These are phyloP conservation scores for Conticribra guillardii DNA, from an alignment of 108 stramenopile genomes.

Conservation along the genomic window DNA sequence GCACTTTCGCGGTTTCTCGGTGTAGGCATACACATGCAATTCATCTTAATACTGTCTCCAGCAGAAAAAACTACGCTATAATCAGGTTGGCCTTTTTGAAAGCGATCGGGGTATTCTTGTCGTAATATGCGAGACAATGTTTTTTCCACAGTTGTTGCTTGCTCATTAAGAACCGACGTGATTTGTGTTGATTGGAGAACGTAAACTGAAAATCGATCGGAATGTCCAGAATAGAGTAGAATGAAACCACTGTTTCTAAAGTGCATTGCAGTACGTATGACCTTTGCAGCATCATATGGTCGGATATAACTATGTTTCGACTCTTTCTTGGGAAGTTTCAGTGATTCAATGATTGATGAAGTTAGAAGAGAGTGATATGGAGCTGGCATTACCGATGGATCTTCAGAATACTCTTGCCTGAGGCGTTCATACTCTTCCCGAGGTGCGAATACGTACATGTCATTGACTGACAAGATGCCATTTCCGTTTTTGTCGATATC, in stretches of 20 bases:
- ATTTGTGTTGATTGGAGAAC: not conserved
- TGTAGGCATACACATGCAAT: not conserved
- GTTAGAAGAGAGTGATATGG: not conserved
- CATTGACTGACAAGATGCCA: too few relatives aligned
- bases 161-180: not conserved
- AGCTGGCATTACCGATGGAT: not conserved
- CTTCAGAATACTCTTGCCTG: not conserved
- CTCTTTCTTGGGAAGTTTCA: not conserved
- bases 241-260: not conserved
- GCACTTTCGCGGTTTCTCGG: not conserved
- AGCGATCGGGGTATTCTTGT: not conserved
- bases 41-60: not conserved
- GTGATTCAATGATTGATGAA: not conserved
- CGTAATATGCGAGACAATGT: not conserved
- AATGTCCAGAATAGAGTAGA: not conserved
- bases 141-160: not conserved
- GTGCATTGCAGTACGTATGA: not conserved
- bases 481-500: too few relatives aligned
- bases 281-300: not conserved
- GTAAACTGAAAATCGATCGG: not conserved
- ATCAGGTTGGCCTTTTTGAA: not conserved
- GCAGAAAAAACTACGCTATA: not conserved
- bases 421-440: not conserved
- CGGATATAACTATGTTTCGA: not conserved
- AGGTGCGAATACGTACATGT: not conserved